Base-by-base conservation (phyloP, 2,329 filamentous ascomycete genomes). In the Neonectria sp. region DNA sequence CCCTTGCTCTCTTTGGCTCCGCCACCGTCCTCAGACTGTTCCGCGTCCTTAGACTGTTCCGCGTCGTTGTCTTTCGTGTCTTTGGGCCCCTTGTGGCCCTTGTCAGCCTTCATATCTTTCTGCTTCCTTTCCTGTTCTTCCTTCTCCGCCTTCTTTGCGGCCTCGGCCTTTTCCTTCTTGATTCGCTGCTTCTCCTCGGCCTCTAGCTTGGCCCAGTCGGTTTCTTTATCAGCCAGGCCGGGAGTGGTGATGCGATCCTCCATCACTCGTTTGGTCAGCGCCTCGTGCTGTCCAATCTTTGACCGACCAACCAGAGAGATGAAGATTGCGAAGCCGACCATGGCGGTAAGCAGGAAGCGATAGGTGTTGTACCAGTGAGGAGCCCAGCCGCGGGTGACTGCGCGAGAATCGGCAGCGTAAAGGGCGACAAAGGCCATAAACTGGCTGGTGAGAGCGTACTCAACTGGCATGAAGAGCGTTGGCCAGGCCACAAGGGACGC, bases 281-380 rank as follows among this genome's bases (percentile, higher is more conserved):
- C 59, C 21, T 74, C 65, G 1, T 70, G 66, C 37, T 79, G 75
- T 58, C 82, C 86, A 72, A 97, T 90, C 83, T 95, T 92, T 76
- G 95, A 92, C 68, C 95, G 90, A 46, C 94, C 94, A 69, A 98
- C 88, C 72, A 98, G 84, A 70, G 90, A 95, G 73, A 94, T 83
- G 48, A 96, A 90, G 73, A 98, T 95, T 69, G 92, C 91, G 49
- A 89, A 85, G 45, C 95, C 95, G 31, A 97, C 95, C 68, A 98
- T 88, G 79, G 95, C 95, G 2, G 95, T 98, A 74, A 98, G 86
- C 9, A 97, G 91, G 81, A 97, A 98, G 37, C 95, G 93, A 84
- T 98, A 98, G 56, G 91, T 93, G 67, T 86, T 88, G 80, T 97
- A 98, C 95, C 95, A 98, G 43, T 86, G 78, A 27, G 95, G 95